Conservation (phyloP, 2,329 filamentous ascomycete species). For the Calonectria hongkongensis region DNA sequence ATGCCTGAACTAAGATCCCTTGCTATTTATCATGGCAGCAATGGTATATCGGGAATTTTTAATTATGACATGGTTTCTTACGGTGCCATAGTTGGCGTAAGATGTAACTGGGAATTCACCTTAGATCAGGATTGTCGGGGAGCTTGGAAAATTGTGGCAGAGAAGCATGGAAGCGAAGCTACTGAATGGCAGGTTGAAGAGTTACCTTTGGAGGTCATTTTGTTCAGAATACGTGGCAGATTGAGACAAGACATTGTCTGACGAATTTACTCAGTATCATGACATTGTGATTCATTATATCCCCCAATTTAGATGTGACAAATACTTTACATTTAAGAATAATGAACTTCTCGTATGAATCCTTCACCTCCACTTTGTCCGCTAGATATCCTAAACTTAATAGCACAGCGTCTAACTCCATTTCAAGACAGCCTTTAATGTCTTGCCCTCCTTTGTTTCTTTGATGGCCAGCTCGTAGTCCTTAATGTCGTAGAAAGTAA, state of each 20-base stretch:
- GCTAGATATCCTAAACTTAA: neutral
- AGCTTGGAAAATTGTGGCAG: conserved; percentile 15
- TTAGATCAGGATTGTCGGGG: neutral
- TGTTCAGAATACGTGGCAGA: neutral
- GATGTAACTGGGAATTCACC: conserved; percentile 24
- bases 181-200: neutral
- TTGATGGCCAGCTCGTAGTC: conserved; percentile 29
- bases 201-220: neutral
- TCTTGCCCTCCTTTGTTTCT: conserved; percentile 33
- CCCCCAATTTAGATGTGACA: no score
- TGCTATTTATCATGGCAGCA: neutral
- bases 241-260: neutral
- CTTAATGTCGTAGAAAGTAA: conserved; percentile 36
- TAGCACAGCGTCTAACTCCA: conserved; percentile 51
- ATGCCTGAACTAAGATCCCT: conserved; percentile 24
- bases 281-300: no score
- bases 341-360: no score
- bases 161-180: neutral
- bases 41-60: neutral
- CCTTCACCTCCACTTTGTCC: neutral
- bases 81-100: neutral
- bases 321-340: no score
- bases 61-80: neutral
- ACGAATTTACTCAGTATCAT: no score
- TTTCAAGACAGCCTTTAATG: conserved; percentile 34